Evolutionary conservation across 2,329 filamentous ascomycete species (phyloP), one percentile per base, ranked within the genome.

Genomic region (Aspergillus brasiliensis): DNA sequence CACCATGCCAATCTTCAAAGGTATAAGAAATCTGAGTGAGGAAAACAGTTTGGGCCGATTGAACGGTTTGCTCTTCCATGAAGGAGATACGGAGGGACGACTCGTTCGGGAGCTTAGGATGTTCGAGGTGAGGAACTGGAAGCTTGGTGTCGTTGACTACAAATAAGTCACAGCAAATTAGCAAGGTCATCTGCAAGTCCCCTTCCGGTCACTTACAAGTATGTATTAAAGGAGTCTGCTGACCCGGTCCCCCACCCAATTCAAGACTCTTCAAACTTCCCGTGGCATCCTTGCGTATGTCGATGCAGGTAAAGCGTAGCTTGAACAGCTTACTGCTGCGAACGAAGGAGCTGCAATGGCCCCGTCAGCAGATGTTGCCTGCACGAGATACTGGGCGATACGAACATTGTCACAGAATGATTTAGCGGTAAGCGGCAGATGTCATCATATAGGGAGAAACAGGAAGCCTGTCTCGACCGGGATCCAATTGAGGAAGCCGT

Each of bases 21-120:
- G 69, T 75, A 61, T 79, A 79, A 11, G 74, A 73, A 19, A 78
- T 64, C 56, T 78, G 75, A 6, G 76, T 76, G 54, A 69, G 72
- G 54, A 79, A 79, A 8, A 78, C 65, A 1, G 73, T 74, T 19
- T 72, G 65, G 2, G 67, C 73, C 4, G 73, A 73, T 42, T 78
- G 77, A 0, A 79, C 69, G n/a, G 75, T 78, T 60, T 79, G 77
- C 27, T 78, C 74, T 21, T 79, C 77, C 17, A 79, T 68, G 54
- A 79, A 79, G 2, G 76, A 78, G 8, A 79, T 68, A 25, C 76
- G 72, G 5, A 77, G 71, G 3, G 76, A 73, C 17, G 65, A 69
- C 28, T 75, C 71, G 15, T 68, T 64, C 10, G 67, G 67, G 13
- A 73, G 67, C 60, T 75, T 77, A 1, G 77, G 77, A 57, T 78